Conservation (phyloP, 768 basidiomycete genomes). For the Trichaptum fuscoviolaceum region DNA sequence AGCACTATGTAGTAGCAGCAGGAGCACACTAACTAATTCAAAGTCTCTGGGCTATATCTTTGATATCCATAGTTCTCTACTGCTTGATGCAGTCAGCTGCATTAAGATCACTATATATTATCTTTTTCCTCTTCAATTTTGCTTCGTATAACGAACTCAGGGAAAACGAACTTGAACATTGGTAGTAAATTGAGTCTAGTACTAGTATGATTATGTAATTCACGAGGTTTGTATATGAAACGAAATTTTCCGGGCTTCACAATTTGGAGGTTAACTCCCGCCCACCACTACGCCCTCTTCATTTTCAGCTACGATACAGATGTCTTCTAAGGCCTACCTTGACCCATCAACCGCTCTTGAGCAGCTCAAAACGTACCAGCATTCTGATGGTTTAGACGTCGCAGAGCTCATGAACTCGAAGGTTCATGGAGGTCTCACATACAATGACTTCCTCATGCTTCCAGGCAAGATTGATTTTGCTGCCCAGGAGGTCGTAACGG, state of each 20-base stretch:
- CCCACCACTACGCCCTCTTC: not conserved
- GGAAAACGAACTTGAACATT: too few species aligned
- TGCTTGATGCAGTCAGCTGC: too few species aligned
- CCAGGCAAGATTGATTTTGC: slow-evolving; percentile 96
- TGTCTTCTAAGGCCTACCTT: slow-evolving; percentile 36
- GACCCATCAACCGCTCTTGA: slow-evolving; percentile 69
- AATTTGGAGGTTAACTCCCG: not conserved
- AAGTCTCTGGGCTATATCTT: too few species aligned
- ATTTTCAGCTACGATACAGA: not conserved
- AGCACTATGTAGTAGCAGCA: too few species aligned
- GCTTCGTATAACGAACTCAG: too few species aligned
- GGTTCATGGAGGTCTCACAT: slow-evolving; percentile 88
- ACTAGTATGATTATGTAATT: not conserved
- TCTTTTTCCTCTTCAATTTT: too few species aligned
- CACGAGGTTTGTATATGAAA: not conserved
- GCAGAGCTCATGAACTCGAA: slow-evolving; percentile 83
- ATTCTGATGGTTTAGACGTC: slow-evolving; percentile 79
- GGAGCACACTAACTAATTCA: too few species aligned
- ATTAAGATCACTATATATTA: too few species aligned
- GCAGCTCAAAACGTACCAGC: slow-evolving; percentile 65
- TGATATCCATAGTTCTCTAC: too few species aligned
- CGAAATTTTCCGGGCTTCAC: not conserved
- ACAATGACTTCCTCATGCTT: slow-evolving; percentile 93
- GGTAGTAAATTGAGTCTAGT: too few species aligned
- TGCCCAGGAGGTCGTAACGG: slow-evolving; percentile 71